A percentile compares a stretch with the other conserved stretches of the same genome.
Conservation (phyloP, 352 stramenopile species). For the Pythium pyrilobum region DNA sequence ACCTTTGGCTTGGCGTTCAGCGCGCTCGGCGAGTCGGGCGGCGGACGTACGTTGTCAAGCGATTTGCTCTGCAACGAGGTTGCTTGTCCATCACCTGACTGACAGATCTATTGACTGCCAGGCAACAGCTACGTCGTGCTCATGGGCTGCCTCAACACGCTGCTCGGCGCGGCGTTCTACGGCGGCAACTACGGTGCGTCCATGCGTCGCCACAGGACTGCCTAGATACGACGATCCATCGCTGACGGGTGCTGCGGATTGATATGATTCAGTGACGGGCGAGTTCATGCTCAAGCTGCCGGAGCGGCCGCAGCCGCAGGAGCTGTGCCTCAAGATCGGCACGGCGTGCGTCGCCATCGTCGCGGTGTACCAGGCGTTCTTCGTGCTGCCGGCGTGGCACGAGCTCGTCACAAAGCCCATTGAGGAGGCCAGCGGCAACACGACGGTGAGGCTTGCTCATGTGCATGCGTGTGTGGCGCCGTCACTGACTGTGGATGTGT, state of each 20-base stretch:
- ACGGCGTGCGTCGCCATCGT: slow-evolving; percentile 68
- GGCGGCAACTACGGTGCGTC: slow-evolving; percentile 69
- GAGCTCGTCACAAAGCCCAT: slow-evolving; percentile 73
- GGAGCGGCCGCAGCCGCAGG: slow-evolving; percentile 62
- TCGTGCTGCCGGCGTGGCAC: slow-evolving; percentile 75
- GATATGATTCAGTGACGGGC: slow-evolving; percentile 40
- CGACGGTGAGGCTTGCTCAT: slow-evolving; percentile 13
- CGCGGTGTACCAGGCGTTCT: slow-evolving; percentile 71
- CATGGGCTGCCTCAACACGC: slow-evolving; percentile 82
- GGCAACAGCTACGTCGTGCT: slow-evolving; percentile 64
- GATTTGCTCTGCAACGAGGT: background rate
- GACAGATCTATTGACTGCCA: background rate
- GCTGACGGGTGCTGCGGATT: background rate
- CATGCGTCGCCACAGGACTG: too few species aligned
- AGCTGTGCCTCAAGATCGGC: slow-evolving; percentile 79
- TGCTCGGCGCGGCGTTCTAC: slow-evolving; percentile 79
- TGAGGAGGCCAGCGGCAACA: slow-evolving; percentile 62
- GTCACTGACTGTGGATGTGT: background rate
- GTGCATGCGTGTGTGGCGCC: too few species aligned
- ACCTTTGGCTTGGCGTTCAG: slow-evolving; percentile 82
- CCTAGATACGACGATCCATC: too few species aligned
- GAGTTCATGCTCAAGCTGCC: slow-evolving; percentile 81
- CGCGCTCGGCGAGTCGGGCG: slow-evolving; percentile 61
- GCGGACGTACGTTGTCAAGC: slow-evolving; percentile 23
- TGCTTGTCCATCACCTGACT: background rate